phyloP scores from a whole-genome alignment of 1,139 yeast species.

The Yamadazyma oceani region DNA sequence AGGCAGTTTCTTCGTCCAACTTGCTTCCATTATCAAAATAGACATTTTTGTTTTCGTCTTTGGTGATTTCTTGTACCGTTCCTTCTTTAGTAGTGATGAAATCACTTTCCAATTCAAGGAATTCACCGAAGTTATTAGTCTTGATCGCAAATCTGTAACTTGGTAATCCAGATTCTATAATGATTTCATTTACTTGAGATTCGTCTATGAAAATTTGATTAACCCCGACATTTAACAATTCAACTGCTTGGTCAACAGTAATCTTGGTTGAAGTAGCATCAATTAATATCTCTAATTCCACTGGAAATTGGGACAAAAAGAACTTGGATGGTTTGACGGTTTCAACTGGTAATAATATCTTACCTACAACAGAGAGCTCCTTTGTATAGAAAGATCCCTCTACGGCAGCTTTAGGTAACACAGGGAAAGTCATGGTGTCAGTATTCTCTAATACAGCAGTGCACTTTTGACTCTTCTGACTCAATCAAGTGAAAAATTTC shows the following conservation, averaged over 20 bases:
- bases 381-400: constrained; percentile 17
- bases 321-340: constrained; percentile 33
- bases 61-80: constrained; percentile 19
- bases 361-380: constrained; percentile 40
- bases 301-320: constrained; percentile 36
- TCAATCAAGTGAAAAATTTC: no score
- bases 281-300: constrained; percentile 32
- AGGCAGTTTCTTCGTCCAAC: constrained; percentile 27
- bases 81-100: constrained; percentile 23
- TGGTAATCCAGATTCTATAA: constrained; percentile 59
- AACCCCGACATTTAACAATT: constrained; percentile 69
- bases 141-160: constrained; percentile 53
- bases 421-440: constrained; percentile 45
- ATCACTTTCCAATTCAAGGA: constrained; percentile 20
- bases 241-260: constrained; percentile 45
- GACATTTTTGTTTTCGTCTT: constrained; percentile 45
- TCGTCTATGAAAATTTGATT: constrained; percentile 47
- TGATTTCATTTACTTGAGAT: constrained; percentile 29
- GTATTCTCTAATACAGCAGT: no score
- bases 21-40: constrained; percentile 26
- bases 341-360: constrained; percentile 34
- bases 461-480: no score
- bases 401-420: constrained; percentile 39
- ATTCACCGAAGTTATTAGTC: constrained; percentile 11
- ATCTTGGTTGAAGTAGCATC: constrained; percentile 27